These are phyloP conservation scores for Aspergillus ruber DNA, from an alignment of 2,329 filamentous ascomycete species.

Conservation along the genomic window DNA sequence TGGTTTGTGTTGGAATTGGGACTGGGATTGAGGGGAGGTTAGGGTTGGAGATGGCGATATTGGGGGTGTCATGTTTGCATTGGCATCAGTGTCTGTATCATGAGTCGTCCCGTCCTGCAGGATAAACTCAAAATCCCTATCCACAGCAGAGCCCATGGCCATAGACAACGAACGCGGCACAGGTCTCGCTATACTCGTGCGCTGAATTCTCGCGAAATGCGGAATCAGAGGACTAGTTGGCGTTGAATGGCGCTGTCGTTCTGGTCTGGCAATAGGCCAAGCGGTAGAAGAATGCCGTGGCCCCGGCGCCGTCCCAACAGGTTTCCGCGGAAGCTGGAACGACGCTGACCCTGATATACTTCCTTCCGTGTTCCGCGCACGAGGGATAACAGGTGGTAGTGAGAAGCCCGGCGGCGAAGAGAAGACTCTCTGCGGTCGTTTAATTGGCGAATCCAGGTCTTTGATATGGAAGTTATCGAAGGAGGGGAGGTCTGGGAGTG, in stretches of 20 bases:
- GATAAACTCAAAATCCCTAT: conserved; percentile 4
- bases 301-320: conserved; percentile 24
- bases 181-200: conserved; percentile 8
- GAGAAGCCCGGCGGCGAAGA: conserved; percentile 15
- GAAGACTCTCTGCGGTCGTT: conserved; percentile 28
- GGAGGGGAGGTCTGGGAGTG: conserved; percentile 39
- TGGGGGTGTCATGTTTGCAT: neutral
- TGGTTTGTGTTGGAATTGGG: conserved; percentile 12
- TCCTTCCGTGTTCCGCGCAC: neutral
- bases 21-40: neutral
- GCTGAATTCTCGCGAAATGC: conserved; percentile 21
- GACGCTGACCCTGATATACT: conserved; percentile 16
- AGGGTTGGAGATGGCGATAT: neutral
- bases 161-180: conserved; percentile 7
- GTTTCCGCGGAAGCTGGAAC: conserved; percentile 31
- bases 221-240: conserved; percentile 20
- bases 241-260: conserved; percentile 9
- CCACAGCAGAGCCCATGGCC: conserved; percentile 5
- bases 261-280: conserved; percentile 8
- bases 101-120: neutral
- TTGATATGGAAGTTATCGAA: conserved; percentile 34
- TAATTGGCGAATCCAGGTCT: conserved; percentile 15
- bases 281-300: conserved; percentile 21
- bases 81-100: neutral
- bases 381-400: conserved; percentile 4